A percentile compares a stretch with the other conserved stretches of the same genome.
Conservation (phyloP, 169 alveolate species). For the Cryptosporidium meleagridis region DNA sequence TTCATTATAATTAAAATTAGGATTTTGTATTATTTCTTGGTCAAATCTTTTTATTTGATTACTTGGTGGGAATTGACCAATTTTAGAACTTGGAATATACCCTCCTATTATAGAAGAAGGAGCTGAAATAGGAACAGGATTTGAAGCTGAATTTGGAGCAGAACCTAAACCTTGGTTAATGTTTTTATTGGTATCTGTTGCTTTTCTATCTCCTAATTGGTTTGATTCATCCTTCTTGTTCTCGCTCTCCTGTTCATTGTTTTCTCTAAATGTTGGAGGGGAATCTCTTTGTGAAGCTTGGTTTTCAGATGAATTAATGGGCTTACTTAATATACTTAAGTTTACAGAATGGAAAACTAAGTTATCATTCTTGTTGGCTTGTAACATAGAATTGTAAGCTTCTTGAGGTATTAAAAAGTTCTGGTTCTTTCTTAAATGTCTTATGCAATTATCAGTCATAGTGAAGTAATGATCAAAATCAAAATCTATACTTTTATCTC, state of each 20-base stretch:
- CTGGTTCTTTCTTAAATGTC: slow-evolving; percentile 36
- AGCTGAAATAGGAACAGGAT: not conserved
- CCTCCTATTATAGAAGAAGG: not conserved
- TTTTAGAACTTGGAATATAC: not conserved
- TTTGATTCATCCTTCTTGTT: not conserved
- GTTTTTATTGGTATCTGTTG: not conserved
- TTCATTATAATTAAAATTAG: not conserved
- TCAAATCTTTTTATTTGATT: not conserved
- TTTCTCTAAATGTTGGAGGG: slow-evolving; percentile 55
- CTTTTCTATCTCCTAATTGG: not conserved
- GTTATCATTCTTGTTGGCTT: slow-evolving; percentile 31
- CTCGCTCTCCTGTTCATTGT: not conserved
- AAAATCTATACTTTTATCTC: slow-evolving; percentile 31
- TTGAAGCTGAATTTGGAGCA: not conserved
- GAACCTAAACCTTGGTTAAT: not conserved
- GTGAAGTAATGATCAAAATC: slow-evolving; percentile 41
- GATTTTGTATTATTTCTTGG: not conserved
- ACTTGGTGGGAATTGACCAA: not conserved
- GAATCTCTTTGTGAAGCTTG: not conserved
- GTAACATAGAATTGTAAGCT: slow-evolving; percentile 45
- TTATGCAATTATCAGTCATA: slow-evolving; percentile 14
- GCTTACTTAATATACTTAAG: not conserved
- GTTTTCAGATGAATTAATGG: not conserved
- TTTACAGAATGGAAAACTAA: slow-evolving; percentile 1
- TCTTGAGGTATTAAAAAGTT: slow-evolving; percentile 61